Evolutionary conservation across 495 filamentous ascomycete species (phyloP).

Genomic region (Mytilinidion resinicola): DNA sequence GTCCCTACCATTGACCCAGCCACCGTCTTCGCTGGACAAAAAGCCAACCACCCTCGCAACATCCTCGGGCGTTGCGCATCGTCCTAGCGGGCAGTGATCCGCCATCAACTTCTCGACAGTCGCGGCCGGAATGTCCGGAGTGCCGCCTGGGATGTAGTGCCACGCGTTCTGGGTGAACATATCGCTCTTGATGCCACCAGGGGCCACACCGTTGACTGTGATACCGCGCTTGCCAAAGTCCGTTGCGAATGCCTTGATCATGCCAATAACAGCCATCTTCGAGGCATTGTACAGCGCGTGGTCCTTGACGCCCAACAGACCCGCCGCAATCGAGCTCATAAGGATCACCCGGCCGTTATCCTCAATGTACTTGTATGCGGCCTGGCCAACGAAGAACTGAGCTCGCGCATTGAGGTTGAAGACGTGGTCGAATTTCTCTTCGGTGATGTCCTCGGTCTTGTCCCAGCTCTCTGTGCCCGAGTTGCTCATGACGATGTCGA

Average conservation of each 20-base stretch:
- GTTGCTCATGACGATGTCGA: conserved; percentile 74
- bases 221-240: conserved; percentile 68
- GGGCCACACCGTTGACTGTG: conserved; percentile 71
- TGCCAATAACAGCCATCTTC: conserved; percentile 75
- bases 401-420: conserved; percentile 71
- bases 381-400: conserved; percentile 79
- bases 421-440: conserved; percentile 68
- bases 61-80: conserved; percentile 52
- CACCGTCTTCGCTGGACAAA: conserved; percentile 48
- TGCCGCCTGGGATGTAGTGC: conserved; percentile 50
- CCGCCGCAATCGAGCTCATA: conserved; percentile 52
- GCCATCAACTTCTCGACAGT: conserved; percentile 43
- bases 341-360: conserved; percentile 62
- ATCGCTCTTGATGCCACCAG: conserved; percentile 72
- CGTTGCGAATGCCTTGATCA: conserved; percentile 65
- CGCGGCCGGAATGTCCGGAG: conserved; percentile 36
- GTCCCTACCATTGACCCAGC: conserved; percentile 56
- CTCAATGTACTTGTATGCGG: conserved; percentile 63
- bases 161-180: conserved; percentile 65
- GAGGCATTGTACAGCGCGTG: conserved; percentile 70
- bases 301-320: conserved; percentile 54
- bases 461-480: conserved; percentile 59
- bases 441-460: conserved; percentile 61
- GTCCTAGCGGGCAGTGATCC: conserved; percentile 44
- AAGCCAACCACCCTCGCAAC: conserved; percentile 55